A percentile compares a stretch with the other conserved stretches of the same genome.
phyloP scores from a whole-genome alignment of 2,329 filamentous ascomycete species.

The Blastomyces gilchristii region DNA sequence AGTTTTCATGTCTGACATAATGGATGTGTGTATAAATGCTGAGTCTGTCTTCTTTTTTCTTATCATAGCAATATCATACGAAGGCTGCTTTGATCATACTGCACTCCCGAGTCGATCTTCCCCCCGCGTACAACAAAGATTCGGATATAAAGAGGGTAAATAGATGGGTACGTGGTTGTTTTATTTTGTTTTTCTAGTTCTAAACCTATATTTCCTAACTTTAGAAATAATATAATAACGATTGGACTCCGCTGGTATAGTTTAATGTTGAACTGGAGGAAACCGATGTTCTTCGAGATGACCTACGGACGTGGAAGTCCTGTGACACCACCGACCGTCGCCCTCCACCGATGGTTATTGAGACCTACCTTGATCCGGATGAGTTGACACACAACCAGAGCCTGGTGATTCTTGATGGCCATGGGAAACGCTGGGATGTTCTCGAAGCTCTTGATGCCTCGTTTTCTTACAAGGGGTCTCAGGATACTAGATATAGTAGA shows the following conservation, averaged over 20 bases:
- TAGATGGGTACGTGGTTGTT: constrained; percentile 60
- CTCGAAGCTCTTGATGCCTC: constrained; percentile 61
- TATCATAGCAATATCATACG: constrained; percentile 69
- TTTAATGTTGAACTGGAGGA: constrained; percentile 94
- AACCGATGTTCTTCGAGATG: constrained; percentile 74
- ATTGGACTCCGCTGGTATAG: constrained; percentile 39
- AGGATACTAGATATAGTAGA: constrained; percentile 46
- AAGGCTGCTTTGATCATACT: constrained; percentile 80
- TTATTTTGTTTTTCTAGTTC: background rate
- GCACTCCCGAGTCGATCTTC: constrained; percentile 65
- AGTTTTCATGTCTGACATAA: constrained; percentile 8
- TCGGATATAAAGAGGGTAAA: constrained; percentile 58
- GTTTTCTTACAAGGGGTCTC: constrained; percentile 12
- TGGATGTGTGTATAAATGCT: constrained; percentile 28
- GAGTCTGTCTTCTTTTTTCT: constrained; percentile 17
- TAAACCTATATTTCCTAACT: background rate
- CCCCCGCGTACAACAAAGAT: constrained; percentile 46
- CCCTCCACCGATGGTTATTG: constrained; percentile 77
- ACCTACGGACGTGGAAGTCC: constrained; percentile 69
- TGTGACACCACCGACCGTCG: constrained; percentile 66
- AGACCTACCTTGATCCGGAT: constrained; percentile 76
- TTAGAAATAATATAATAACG: background rate
- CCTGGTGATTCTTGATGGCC: constrained; percentile 75
- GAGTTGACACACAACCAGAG: constrained; percentile 73
- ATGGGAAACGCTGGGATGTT: constrained; percentile 88